Percentiles rank a stretch among this genome's conserved stretches.
Evolutionary conservation across 495 filamentous ascomycete species (phyloP).

Genomic region (Aspergillus funiculosus): DNA sequence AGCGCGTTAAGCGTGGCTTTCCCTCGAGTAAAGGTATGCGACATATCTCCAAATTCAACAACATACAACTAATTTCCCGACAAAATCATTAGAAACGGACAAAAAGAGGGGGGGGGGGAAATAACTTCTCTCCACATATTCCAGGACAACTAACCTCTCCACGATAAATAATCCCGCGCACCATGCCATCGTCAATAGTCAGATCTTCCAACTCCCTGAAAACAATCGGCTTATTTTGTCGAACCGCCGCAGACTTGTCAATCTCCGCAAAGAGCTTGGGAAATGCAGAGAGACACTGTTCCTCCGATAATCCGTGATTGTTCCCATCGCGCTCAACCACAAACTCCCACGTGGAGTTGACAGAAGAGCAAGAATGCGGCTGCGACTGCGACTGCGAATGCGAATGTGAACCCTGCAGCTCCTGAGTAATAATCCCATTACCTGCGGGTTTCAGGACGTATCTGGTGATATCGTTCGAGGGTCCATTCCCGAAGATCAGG

Average conservation of each 20-base stretch:
- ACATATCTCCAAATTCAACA: slow-evolving; percentile 30
- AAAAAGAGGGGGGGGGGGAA: not conserved
- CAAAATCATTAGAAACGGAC: not conserved
- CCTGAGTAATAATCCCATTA: not conserved
- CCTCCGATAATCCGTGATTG: slow-evolving; percentile 36
- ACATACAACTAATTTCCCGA: slow-evolving; percentile 33
- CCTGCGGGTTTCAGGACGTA: slow-evolving; percentile 23
- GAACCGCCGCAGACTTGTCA: slow-evolving; percentile 30
- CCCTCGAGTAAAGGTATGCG: slow-evolving; percentile 32
- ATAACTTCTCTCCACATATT: not conserved
- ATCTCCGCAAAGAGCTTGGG: slow-evolving; percentile 43
- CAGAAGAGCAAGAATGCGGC: no score
- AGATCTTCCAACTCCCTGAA: slow-evolving; percentile 31
- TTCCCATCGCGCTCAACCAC: slow-evolving; percentile 28
- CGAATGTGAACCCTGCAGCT: not conserved
- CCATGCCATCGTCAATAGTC: slow-evolving; percentile 31
- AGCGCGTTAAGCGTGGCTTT: slow-evolving; percentile 38
- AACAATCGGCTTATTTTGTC: slow-evolving; percentile 19
- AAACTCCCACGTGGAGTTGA: slow-evolving; percentile 31
- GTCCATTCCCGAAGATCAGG: slow-evolving; percentile 21
- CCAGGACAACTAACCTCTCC: slow-evolving; percentile 33
- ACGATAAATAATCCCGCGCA: slow-evolving; percentile 36
- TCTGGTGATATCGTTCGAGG: slow-evolving; percentile 18
- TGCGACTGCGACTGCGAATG: no score
- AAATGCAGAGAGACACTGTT: slow-evolving; percentile 40